Evolutionary conservation across 2,329 filamentous ascomycete genomes (phyloP).

Genomic region (Xylariaceae sp.): DNA sequence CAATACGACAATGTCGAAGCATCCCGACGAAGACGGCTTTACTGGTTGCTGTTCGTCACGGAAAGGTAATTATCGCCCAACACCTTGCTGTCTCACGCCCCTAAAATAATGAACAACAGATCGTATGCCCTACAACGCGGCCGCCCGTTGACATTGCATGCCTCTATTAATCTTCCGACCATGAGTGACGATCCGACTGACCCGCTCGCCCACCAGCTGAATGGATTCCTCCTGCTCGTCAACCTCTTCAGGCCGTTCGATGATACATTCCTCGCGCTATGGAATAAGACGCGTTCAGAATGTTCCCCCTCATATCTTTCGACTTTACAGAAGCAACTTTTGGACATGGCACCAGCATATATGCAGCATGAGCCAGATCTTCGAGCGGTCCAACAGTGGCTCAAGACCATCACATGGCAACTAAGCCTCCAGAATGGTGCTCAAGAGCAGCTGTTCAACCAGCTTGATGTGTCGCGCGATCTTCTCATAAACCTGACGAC

Average conservation of each 20-base stretch:
- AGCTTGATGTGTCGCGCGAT: slow-evolving; percentile 58
- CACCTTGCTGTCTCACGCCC: background rate
- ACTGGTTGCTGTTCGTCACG: slow-evolving; percentile 68
- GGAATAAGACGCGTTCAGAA: slow-evolving; percentile 60
- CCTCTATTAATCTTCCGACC: slow-evolving; percentile 63
- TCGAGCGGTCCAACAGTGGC: slow-evolving; percentile 58
- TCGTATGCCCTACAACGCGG: slow-evolving; percentile 69
- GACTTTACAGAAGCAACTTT: slow-evolving; percentile 58
- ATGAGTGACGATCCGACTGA: slow-evolving; percentile 57
- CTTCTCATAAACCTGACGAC: slow-evolving; percentile 60
- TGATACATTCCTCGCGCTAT: slow-evolving; percentile 57
- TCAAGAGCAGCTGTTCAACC: slow-evolving; percentile 55
- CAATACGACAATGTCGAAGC: slow-evolving; percentile 56
- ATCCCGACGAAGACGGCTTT: slow-evolving; percentile 61
- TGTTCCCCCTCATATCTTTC: slow-evolving; percentile 54
- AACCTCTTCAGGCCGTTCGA: slow-evolving; percentile 64
- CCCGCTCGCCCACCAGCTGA: slow-evolving; percentile 47
- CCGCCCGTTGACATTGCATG: slow-evolving; percentile 65
- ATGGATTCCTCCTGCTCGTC: slow-evolving; percentile 55
- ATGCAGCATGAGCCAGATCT: slow-evolving; percentile 53
- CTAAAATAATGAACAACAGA: slow-evolving; percentile 30
- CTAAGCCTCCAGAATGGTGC: slow-evolving; percentile 51
- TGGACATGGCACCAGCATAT: slow-evolving; percentile 48
- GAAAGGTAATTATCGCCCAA: slow-evolving; percentile 52
- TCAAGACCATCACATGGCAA: slow-evolving; percentile 62